Conservation (phyloP, 2,329 filamentous ascomycete genomes). For the Malbranchea zuffiana region DNA sequence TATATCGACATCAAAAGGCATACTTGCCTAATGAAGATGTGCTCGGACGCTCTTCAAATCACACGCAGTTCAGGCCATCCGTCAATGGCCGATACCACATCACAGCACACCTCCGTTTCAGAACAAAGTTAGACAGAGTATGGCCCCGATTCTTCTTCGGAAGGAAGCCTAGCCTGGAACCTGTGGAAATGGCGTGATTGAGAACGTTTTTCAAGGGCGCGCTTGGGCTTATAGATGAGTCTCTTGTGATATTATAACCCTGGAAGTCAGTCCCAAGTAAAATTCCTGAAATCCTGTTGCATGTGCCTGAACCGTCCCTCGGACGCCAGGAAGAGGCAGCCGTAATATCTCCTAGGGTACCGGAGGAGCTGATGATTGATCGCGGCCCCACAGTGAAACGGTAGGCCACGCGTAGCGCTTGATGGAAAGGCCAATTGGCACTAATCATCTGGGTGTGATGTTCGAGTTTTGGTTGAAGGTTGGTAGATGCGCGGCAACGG, state of each 20-base stretch:
- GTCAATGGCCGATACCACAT: slow-evolving; percentile 6
- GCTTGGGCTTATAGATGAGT: neutral
- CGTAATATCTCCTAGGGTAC: neutral
- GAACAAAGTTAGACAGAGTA: neutral
- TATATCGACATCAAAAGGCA: neutral
- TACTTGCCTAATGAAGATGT: neutral
- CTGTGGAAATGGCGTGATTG: slow-evolving; percentile 10
- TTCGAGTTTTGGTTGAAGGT: too few relatives aligned
- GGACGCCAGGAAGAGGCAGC: slow-evolving; percentile 1
- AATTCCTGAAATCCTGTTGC: slow-evolving; percentile 11
- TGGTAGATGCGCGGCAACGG: too few relatives aligned
- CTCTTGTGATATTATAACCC: too few relatives aligned
- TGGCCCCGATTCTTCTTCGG: slow-evolving; percentile 7
- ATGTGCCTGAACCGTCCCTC: slow-evolving; percentile 10
- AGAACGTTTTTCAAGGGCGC: slow-evolving; percentile 6
- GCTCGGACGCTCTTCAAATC: slow-evolving; percentile 3
- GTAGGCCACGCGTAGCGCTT: neutral
- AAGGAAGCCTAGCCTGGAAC: slow-evolving; percentile 6
- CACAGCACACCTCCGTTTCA: slow-evolving; percentile 4
- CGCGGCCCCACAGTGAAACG: neutral
- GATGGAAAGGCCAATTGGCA: slow-evolving; percentile 4
- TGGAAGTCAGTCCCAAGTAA: slow-evolving; percentile 1
- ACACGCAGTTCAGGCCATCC: slow-evolving; percentile 3
- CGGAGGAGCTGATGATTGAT: slow-evolving; percentile 5
- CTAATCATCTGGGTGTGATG: too few relatives aligned